A percentile compares a stretch with the other conserved stretches of the same genome.
phyloP scores from a whole-genome alignment of 306 rosid species.

The Citrullus colocynthis region DNA sequence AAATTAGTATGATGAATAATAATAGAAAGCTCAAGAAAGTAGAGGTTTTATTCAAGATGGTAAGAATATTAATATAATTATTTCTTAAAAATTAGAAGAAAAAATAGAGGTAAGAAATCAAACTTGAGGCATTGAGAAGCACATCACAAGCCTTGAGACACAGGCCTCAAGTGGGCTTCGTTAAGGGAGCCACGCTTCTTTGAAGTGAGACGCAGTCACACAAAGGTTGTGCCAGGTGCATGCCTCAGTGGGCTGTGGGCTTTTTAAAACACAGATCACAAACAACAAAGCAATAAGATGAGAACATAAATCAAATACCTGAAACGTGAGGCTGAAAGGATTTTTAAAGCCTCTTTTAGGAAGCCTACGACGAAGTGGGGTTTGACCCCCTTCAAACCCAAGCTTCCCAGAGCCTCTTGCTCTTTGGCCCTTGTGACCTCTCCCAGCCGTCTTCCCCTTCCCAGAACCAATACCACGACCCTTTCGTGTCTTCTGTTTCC shows the following conservation, averaged over 20 bases:
- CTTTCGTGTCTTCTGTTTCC: slow-evolving; percentile 82
- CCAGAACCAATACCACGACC: slow-evolving; percentile 99
- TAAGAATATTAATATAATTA: not conserved
- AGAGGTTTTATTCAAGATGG: not conserved
- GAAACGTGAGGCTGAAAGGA: slow-evolving; percentile 85
- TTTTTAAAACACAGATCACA: not conserved
- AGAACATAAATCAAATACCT: slow-evolving; percentile 30
- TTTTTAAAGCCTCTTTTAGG: slow-evolving; percentile 89
- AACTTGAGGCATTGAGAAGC: not conserved
- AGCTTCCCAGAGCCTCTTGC: slow-evolving; percentile 80
- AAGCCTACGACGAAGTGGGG: slow-evolving; percentile 80
- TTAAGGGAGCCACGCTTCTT: not conserved
- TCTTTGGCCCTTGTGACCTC: slow-evolving; percentile 92
- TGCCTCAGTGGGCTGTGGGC: not conserved
- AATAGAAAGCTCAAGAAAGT: not conserved
- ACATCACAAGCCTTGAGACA: not conserved
- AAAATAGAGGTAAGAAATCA: not conserved
- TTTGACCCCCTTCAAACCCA: slow-evolving; percentile 96
- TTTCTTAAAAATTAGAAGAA: not conserved
- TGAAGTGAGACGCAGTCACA: not conserved
- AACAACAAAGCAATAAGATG: slow-evolving; percentile 1
- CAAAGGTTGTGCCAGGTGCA: not conserved
- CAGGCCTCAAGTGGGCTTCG: not conserved
- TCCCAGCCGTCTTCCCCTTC: slow-evolving; percentile 97
- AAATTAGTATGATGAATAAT: not conserved